Evolutionary conservation across 1,284 basidiomycete genomes (phyloP), one percentile per base, ranked within the genome.

Genomic region (Neonothopanus nambi): DNA sequence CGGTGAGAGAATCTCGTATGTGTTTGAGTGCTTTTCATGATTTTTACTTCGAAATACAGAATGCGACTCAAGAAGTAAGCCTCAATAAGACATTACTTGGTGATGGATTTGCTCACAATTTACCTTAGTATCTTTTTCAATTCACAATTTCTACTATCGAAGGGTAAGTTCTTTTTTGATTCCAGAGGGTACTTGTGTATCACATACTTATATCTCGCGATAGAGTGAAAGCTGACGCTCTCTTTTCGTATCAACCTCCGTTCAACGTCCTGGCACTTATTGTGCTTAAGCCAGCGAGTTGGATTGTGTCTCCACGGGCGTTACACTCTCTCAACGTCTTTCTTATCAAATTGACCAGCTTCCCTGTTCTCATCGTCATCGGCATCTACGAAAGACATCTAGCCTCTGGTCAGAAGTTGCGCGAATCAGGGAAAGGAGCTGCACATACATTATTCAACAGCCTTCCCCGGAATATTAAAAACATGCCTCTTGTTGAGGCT

Each of bases 181-280:
- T 38, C 24, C 33, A n/a, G 18, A 13, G 51, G 40, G 59, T 21
- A n/a, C 24, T 36, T 52, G 17, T 33, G 26, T 5, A 20, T 5
- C 12, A 33, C 23, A 39, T n/a, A n/a, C 13, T 18, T 23, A 26
- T 26, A 35, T 26, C n/a, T 15, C 36, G 39, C 21, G n/a, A n/a
- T n/a, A 91, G 89, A 8, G 89, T 93, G 65, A 93, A 93, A 67
- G 86, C 86, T 5, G 92, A 95, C 67, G 89, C 90, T 0, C 73
- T 96, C n/a, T 93, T 95, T 72, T 92, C 88, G 48, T 95, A 95
- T 66, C 85, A 93, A 59, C 91, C 89, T 1, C 91, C 92, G 0
- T 92, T 92, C 76, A 92, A 91, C 61, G 74, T 92, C 26, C 69
- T 90, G 33, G 93, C 93, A 0, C 85, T 93, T 63, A 56, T 82